phyloP scores from a whole-genome alignment of 441 rosid species.

The Euphorbia schlechtendalii region DNA sequence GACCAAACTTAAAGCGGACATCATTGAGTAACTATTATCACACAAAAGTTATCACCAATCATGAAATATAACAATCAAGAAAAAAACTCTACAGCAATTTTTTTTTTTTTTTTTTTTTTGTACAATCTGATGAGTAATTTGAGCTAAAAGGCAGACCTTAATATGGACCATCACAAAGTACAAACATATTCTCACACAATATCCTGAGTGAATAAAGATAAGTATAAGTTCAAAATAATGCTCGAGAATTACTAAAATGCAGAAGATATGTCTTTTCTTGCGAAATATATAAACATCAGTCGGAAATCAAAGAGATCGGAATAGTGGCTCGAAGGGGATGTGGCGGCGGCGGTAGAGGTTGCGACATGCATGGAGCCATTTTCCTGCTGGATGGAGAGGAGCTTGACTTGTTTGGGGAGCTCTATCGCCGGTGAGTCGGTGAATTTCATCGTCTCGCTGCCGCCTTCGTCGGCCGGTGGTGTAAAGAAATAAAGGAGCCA shows the following conservation, averaged over 20 bases:
- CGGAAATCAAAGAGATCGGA: slow-evolving; percentile 53
- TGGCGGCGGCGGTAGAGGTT: slow-evolving; percentile 32
- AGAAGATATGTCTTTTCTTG: slow-evolving; percentile 30
- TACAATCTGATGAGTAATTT: neutral
- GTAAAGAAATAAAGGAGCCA: neutral
- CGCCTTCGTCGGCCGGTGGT: neutral
- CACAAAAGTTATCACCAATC: neutral
- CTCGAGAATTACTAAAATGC: neutral
- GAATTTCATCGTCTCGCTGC: slow-evolving; percentile 47
- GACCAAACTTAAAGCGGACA: neutral
- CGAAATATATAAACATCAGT: slow-evolving; percentile 57
- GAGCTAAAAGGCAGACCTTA: neutral
- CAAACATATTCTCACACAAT: neutral
- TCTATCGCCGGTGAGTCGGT: slow-evolving; percentile 77
- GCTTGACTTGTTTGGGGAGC: slow-evolving; percentile 44
- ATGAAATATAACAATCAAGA: neutral
- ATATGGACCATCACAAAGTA: too few species aligned
- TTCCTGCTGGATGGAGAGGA: slow-evolving; percentile 72
- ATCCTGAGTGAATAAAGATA: neutral
- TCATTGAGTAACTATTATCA: neutral
- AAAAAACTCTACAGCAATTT: neutral
- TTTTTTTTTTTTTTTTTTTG: too few species aligned
- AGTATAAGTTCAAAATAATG: neutral
- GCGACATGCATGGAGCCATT: slow-evolving; percentile 81
- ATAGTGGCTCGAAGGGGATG: slow-evolving; percentile 37